These are phyloP conservation scores for Pichia exigua DNA, from an alignment of 805 yeast genomes.

Conservation along the genomic window DNA sequence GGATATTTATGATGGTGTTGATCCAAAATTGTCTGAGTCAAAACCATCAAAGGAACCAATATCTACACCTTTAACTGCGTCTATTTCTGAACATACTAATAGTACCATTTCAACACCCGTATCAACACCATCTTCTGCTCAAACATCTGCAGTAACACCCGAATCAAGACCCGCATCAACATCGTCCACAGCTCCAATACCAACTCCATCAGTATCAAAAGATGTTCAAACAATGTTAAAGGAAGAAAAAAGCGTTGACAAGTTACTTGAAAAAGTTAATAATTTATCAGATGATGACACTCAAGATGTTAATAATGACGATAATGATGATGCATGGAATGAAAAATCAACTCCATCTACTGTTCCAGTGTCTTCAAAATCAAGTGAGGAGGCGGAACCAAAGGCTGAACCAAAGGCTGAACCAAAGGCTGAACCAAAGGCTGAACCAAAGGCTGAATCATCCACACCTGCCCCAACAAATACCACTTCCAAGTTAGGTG, in stretches of 20 bases:
- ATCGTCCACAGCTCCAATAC: too few relatives aligned
- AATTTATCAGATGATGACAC: slow-evolving; percentile 34
- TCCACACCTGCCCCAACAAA: slow-evolving; percentile 12
- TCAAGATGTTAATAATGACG: slow-evolving; percentile 22
- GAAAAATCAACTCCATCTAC: slow-evolving; percentile 7
- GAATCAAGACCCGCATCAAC: slow-evolving; percentile 31
- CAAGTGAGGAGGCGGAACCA: not conserved
- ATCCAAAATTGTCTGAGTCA: slow-evolving; percentile 41
- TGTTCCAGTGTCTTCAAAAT: not conserved
- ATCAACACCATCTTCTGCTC: slow-evolving; percentile 11
- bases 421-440: slow-evolving; percentile 8
- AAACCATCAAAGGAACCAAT: slow-evolving; percentile 18
- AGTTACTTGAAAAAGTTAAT: slow-evolving; percentile 39
- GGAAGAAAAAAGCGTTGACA: slow-evolving; percentile 36
- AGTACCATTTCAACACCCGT: not conserved
- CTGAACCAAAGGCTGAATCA: slow-evolving; percentile 9
- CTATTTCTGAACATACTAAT: not conserved
- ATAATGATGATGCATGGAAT: slow-evolving; percentile 26
- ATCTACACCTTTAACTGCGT: not conserved
- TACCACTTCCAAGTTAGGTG: slow-evolving; percentile 18
- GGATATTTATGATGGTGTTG: slow-evolving; percentile 69
- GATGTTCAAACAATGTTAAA: slow-evolving; percentile 43
- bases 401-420: slow-evolving; percentile 17
- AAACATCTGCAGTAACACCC: slow-evolving; percentile 24
- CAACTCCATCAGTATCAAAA: slow-evolving; percentile 27